phyloP scores from a whole-genome alignment of 2,329 filamentous ascomycete genomes.

The Fusarium sp. region DNA sequence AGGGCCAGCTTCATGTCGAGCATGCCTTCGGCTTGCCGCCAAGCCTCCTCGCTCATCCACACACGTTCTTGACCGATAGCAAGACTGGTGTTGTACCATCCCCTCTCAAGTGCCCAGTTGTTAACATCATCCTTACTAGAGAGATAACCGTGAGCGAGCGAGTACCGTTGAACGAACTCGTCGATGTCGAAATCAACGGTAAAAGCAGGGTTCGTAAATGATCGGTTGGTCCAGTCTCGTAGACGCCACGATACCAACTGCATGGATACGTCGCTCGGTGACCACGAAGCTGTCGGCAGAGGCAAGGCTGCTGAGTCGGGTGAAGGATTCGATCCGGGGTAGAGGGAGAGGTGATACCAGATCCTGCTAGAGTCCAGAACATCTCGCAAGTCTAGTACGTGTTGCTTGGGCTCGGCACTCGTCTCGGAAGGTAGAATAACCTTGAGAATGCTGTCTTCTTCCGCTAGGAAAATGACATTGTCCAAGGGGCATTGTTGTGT shows the following conservation, averaged over 20 bases:
- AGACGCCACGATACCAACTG: constrained; percentile 94
- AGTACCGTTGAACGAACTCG: constrained; percentile 89
- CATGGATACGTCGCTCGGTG: constrained; percentile 89
- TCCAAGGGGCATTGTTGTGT: constrained; percentile 88
- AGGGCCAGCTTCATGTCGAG: constrained; percentile 84
- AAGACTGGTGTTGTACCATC: constrained; percentile 98
- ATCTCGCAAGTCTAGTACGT: constrained; percentile 79
- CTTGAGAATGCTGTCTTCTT: constrained; percentile 85
- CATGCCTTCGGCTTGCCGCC: constrained; percentile 99
- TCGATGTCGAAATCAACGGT: constrained; percentile 96
- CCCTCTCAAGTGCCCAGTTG: constrained; percentile 92
- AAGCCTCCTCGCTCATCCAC: constrained; percentile 93
- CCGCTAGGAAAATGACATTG: constrained; percentile 82
- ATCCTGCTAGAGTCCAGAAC: constrained; percentile 86
- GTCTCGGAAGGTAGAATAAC: constrained; percentile 78
- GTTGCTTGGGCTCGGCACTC: constrained; percentile 77
- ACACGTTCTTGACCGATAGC: constrained; percentile 90
- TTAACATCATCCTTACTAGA: constrained; percentile 94
- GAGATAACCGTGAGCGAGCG: constrained; percentile 80
- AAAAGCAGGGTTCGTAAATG: constrained; percentile 92
- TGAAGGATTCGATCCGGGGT: constrained; percentile 89
- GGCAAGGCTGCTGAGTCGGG: constrained; percentile 76
- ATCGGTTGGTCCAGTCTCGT: constrained; percentile 94
- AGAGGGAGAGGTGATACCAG: constrained; percentile 94
- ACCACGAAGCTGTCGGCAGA: constrained; percentile 85